Evolutionary conservation across 2,329 filamentous ascomycete species (phyloP).

Genomic region (Apiospora arundinis): DNA sequence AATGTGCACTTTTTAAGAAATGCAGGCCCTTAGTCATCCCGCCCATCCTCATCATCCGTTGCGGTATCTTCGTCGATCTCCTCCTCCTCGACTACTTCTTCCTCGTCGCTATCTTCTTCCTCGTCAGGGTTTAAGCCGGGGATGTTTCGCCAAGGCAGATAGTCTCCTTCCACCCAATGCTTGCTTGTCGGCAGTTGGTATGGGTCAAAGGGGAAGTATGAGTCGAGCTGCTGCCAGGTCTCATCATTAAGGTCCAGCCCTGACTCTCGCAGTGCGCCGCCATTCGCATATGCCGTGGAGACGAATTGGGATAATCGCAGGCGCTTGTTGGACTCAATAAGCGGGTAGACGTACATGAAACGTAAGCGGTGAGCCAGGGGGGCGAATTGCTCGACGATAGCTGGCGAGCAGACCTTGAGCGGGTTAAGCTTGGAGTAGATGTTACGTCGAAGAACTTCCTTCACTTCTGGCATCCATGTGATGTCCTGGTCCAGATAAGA

Average conservation of each 20-base stretch:
- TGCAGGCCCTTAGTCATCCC: slow-evolving; percentile 41
- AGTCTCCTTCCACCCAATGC: slow-evolving; percentile 85
- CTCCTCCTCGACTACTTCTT: slow-evolving; percentile 39
- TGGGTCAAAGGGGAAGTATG: slow-evolving; percentile 97
- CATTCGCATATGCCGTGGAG: slow-evolving; percentile 60
- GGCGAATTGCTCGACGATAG: slow-evolving; percentile 91
- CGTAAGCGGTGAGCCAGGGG: slow-evolving; percentile 84
- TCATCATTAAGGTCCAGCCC: slow-evolving; percentile 68
- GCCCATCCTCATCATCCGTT: slow-evolving; percentile 54
- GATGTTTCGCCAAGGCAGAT: slow-evolving; percentile 79
- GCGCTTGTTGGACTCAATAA: slow-evolving; percentile 92
- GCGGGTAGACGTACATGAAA: slow-evolving; percentile 87
- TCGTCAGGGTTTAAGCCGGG: slow-evolving; percentile 68
- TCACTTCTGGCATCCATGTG: slow-evolving; percentile 76
- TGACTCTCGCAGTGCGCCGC: slow-evolving; percentile 60
- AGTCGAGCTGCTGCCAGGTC: slow-evolving; percentile 83
- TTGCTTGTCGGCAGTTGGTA: slow-evolving; percentile 89
- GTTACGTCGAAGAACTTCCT: slow-evolving; percentile 75
- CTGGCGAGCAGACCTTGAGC: slow-evolving; percentile 89
- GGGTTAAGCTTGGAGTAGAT: slow-evolving; percentile 92
- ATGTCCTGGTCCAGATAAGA: slow-evolving; percentile 74
- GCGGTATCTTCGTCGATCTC: slow-evolving; percentile 58
- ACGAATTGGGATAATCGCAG: slow-evolving; percentile 78
- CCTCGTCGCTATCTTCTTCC: slow-evolving; percentile 58
- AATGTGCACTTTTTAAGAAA: neutral